Evolutionary conservation across 768 basidiomycete species (phyloP), one percentile per base, ranked within the genome.

Genomic region (Lactifluus hygrophoroides): DNA sequence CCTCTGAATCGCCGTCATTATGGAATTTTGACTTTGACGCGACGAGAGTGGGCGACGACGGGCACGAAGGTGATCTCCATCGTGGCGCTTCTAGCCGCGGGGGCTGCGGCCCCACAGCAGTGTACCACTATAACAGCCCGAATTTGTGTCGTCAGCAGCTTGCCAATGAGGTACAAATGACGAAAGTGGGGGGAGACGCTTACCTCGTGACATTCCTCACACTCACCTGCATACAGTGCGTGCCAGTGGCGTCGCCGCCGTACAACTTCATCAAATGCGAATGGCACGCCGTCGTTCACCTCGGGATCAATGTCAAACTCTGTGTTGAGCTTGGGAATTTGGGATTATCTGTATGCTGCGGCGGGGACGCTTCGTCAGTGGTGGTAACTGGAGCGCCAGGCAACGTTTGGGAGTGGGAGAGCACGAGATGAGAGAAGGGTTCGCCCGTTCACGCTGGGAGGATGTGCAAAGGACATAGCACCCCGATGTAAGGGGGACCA

Each of bases 151-250:
- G n/a, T n/a, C n/a, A n/a, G n/a, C n/a, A n/a, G n/a, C n/a, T n/a
- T n/a, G n/a, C n/a, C n/a, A n/a, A n/a, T n/a, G n/a, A n/a, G n/a
- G n/a, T n/a, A n/a, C n/a, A n/a, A n/a, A n/a, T n/a, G n/a, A 1
- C 9, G 19, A 58, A 58, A 34, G n/a, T 4, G 21, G 21, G 38
- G 62, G 23, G 34, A 7, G 32, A 13, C 16, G 71, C 80, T 57
- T 66, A 90, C 92, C 50, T 84, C 85, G 40, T 75, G 80, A 68
- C 93, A 95, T 58, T 84, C 86, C 62, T 89, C 88, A 68, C 91
- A 95, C 61, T 91, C 89, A 2, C 77, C 82, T 3, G 80, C 93
- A 50, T 86, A 77, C 76, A 95, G 77, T 51, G 74, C 73, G 63
- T 76, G 77, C 34, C 94, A 75, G 34, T 81, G 80, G 17, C 80